Evolutionary conservation across 192 early-diverging fungal species (phyloP).

Genomic region (Funneliformis mosseae): DNA sequence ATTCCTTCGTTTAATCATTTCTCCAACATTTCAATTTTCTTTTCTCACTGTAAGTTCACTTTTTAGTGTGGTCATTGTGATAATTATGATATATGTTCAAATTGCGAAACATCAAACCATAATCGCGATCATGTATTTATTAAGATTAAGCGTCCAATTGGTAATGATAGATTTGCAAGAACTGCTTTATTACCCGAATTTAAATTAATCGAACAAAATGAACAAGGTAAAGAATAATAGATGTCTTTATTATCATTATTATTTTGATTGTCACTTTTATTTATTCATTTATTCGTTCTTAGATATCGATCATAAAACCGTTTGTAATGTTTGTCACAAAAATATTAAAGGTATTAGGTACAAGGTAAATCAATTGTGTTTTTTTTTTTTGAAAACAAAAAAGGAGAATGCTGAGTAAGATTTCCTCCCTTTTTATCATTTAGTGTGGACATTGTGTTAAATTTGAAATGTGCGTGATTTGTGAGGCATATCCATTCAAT

Average conservation of each 20-base stretch:
- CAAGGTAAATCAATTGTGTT: background rate
- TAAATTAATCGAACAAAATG: constrained; percentile 9
- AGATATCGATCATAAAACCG: background rate
- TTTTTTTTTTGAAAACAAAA: background rate
- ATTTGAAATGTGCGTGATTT: constrained; percentile 66
- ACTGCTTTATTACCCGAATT: background rate
- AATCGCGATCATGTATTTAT: constrained; percentile 46
- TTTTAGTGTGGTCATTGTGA: constrained; percentile 55
- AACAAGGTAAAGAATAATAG: background rate
- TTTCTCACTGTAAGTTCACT: background rate
- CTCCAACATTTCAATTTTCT: background rate
- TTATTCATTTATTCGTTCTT: background rate
- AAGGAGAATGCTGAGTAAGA: too few relatives aligned
- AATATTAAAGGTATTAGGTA: background rate
- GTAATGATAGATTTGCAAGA: background rate
- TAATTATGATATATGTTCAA: constrained; percentile 65
- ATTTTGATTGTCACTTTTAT: background rate
- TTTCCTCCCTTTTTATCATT: background rate
- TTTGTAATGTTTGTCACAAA: background rate
- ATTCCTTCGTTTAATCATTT: background rate
- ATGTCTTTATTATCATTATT: background rate
- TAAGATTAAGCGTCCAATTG: constrained; percentile 48
- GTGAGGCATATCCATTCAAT: constrained; percentile 42
- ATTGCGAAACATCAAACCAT: constrained; percentile 52
- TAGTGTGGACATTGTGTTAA: constrained; percentile 60